A percentile compares a stretch with the other conserved stretches of the same genome.
Evolutionary conservation across 2,329 filamentous ascomycete genomes (phyloP).

Genomic region (Penicillium sp.): DNA sequence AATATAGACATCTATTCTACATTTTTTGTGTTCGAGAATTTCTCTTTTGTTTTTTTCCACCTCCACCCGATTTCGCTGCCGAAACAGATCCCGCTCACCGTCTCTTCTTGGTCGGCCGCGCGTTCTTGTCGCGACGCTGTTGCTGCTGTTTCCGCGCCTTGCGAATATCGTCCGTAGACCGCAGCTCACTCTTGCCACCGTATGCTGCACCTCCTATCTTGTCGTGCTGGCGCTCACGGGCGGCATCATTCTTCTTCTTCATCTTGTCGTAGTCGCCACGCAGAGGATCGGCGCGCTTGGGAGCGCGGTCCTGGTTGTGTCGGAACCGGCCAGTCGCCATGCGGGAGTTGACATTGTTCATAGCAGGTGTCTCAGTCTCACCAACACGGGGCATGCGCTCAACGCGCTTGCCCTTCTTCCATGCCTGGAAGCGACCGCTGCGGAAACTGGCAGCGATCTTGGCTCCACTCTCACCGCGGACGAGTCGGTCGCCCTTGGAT

Average conservation of each 20-base stretch:
- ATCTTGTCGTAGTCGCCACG: conserved; percentile 86
- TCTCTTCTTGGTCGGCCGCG: conserved; percentile 69
- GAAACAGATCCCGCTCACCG: conserved; percentile 25
- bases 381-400: conserved; percentile 77
- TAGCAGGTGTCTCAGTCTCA: conserved; percentile 65
- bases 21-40: neutral
- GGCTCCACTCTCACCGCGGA: conserved; percentile 86
- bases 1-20: conserved; percentile 19
- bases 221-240: conserved; percentile 65
- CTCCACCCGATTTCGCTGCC: neutral
- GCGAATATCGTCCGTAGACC: conserved; percentile 78
- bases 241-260: conserved; percentile 86
- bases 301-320: conserved; percentile 84
- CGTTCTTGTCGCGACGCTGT: conserved; percentile 82
- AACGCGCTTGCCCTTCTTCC: conserved; percentile 84
- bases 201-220: conserved; percentile 45
- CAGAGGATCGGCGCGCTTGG: conserved; percentile 90
- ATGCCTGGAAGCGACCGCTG: conserved; percentile 88
- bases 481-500: conserved; percentile 72
- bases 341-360: conserved; percentile 30
- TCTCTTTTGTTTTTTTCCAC: neutral
- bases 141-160: conserved; percentile 79
- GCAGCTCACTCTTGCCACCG: conserved; percentile 76
- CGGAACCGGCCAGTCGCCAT: conserved; percentile 64
- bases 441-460: conserved; percentile 95